Evolutionary conservation across 192 early-diverging fungal genomes (phyloP), one percentile per base, ranked within the genome.

Genomic region (Dissophora globulifera): DNA sequence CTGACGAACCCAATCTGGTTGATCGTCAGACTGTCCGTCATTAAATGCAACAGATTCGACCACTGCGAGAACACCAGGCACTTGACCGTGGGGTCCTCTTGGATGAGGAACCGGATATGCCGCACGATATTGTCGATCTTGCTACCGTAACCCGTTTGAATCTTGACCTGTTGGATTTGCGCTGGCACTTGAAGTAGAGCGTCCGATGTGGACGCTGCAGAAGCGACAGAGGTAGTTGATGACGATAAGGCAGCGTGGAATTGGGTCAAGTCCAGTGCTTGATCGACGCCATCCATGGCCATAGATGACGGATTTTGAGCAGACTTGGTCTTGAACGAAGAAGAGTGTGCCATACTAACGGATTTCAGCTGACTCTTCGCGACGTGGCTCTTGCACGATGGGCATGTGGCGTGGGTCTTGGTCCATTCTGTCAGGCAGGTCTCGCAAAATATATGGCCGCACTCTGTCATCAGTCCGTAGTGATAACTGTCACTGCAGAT

Each of bases 41-140:
- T 19, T 4, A 83, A 30, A 0, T 62, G 48, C 25, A 83, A 62
- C 9, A 83, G 69, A 10, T 55, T 53, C 8, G 32, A 26, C 82
- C 82, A 83, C 42, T 83, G 82, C 12, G 82, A 83, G 52, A 83
- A 83, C 12, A 83, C 65, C 0, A 83, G 43, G 17, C 78, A 79
- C 30, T 83, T 83, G 27, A 41, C 60, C 25, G 26, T 35, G 6
- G 66, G 43, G 25, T 60, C 62, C 10, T 62, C 64, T 56, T 59
- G 40, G 12, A 52, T 45, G 8, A 83, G 41, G 35, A 65, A 79
- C n/a, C 54, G 17, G 33, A 83, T 81, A 33, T 83, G 82, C 1
- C 78, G 68, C 3, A 82, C 54, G 48, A 83, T 72, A n/a, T 53
- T 74, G 51, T 83, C 82, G 13, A 83, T 58, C 63, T 83, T 83